A percentile compares a stretch with the other conserved stretches of the same genome.
Evolutionary conservation across 805 yeast species (phyloP).

Genomic region (Scheffersomyces stipitis): DNA sequence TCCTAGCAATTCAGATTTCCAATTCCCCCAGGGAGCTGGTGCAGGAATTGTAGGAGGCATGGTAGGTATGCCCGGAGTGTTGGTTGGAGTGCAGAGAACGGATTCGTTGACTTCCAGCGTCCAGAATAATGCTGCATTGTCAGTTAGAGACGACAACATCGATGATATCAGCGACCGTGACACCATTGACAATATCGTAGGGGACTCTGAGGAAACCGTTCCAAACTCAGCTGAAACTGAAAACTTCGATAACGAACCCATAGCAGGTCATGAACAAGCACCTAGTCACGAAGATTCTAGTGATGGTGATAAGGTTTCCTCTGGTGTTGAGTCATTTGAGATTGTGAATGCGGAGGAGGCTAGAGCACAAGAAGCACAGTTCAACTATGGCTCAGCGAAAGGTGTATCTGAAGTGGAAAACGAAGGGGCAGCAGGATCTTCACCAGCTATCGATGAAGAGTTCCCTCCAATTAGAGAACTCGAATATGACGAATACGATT

Average conservation of each 20-base stretch:
- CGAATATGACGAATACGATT: slow-evolving; percentile 52
- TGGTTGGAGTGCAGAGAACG: slow-evolving; percentile 56
- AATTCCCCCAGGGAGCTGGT: slow-evolving; percentile 33
- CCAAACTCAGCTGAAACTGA: slow-evolving; percentile 7
- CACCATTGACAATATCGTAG: slow-evolving; percentile 27
- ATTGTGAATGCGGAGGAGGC: slow-evolving; percentile 54
- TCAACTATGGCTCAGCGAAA: slow-evolving; percentile 1
- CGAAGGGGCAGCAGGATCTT: slow-evolving; percentile 2
- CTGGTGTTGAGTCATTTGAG: slow-evolving; percentile 55
- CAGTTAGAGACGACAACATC: slow-evolving; percentile 74
- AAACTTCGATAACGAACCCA: slow-evolving; percentile 4
- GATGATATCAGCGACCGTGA: slow-evolving; percentile 45
- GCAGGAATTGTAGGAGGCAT: slow-evolving; percentile 38
- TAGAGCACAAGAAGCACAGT: slow-evolving; percentile 13
- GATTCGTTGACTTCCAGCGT: slow-evolving; percentile 87
- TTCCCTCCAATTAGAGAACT: slow-evolving; percentile 64
- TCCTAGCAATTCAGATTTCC: slow-evolving; percentile 49
- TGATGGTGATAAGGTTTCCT: slow-evolving; percentile 41
- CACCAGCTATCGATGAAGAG: slow-evolving; percentile 37
- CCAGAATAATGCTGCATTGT: slow-evolving; percentile 86
- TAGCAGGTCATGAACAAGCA: slow-evolving; percentile 25
- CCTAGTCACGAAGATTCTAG: slow-evolving; percentile 22
- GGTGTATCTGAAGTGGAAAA: neutral
- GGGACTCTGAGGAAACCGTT: slow-evolving; percentile 2
- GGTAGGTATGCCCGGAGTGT: slow-evolving; percentile 46